Conservation (phyloP, 306 rosid species). For the Crotalaria pallida region DNA sequence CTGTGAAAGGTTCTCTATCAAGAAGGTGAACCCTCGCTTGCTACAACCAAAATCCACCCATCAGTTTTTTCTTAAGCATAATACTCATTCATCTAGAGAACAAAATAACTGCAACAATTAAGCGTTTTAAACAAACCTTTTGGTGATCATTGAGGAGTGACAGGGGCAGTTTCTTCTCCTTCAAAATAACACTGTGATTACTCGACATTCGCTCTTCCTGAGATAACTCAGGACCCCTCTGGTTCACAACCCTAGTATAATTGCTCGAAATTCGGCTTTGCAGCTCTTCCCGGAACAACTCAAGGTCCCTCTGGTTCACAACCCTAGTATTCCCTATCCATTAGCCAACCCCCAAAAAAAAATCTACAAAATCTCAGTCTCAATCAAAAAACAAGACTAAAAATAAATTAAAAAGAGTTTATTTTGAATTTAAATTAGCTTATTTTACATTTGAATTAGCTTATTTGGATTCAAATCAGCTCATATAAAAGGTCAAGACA, state of each 20-base stretch:
- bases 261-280: slow-evolving; percentile 60
- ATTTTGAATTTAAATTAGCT: too few species aligned
- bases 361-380: not conserved
- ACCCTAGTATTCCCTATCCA: not conserved
- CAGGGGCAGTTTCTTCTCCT: slow-evolving; percentile 64
- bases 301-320: slow-evolving; percentile 46
- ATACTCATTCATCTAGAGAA: not conserved
- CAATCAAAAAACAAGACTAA: not conserved
- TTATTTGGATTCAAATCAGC: too few species aligned
- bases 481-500: not conserved
- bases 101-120: not conserved
- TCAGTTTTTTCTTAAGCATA: not conserved
- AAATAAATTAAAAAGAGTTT: too few species aligned
- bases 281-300: slow-evolving; percentile 76
- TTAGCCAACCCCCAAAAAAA: too few species aligned
- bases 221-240: slow-evolving; percentile 72
- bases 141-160: slow-evolving; percentile 80
- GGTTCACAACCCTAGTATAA: slow-evolving; percentile 72
- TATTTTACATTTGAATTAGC: not conserved
- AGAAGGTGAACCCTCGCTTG: slow-evolving; percentile 93
- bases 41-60: slow-evolving; percentile 38
- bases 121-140: slow-evolving; percentile 47
- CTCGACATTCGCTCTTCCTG: slow-evolving; percentile 76
- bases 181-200: slow-evolving; percentile 71
- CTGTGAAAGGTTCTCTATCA: slow-evolving; percentile 73